Evolutionary conservation across 805 yeast species (phyloP).

Genomic region (Spathaspora girioi): DNA sequence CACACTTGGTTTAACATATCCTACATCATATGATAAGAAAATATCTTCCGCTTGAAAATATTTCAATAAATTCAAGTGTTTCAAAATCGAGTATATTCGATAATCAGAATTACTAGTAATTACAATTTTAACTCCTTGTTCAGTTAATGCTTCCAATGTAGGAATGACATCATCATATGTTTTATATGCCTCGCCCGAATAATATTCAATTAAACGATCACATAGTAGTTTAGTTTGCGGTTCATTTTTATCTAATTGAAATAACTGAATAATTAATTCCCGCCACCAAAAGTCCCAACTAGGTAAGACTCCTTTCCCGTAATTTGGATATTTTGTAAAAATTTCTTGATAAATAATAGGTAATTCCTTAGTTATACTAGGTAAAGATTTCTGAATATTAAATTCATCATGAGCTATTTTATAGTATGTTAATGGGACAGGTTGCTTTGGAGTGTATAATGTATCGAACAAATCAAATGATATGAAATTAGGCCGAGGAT

Average conservation of each 20-base stretch:
- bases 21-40: constrained; percentile 57
- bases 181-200: constrained; percentile 50
- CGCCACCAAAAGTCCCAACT: constrained; percentile 55
- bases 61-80: constrained; percentile 41
- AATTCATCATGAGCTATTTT: constrained; percentile 39
- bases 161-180: constrained; percentile 53
- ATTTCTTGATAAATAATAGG: constrained; percentile 32
- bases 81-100: constrained; percentile 42
- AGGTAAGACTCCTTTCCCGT: constrained; percentile 45
- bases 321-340: constrained; percentile 49
- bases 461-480: constrained; percentile 73
- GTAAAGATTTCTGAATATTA: constrained; percentile 33
- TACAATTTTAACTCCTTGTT: constrained; percentile 33
- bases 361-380: constrained; percentile 22
- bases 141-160: constrained; percentile 31
- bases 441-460: constrained; percentile 51
- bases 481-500: constrained; percentile 45
- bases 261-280: constrained; percentile 42
- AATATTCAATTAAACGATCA: constrained; percentile 42
- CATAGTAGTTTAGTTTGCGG: constrained; percentile 35
- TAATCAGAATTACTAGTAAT: constrained; percentile 64
- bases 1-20: constrained; percentile 48
- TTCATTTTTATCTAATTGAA: constrained; percentile 26
- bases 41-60: constrained; percentile 36
- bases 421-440: constrained; percentile 54